Evolutionary conservation across 495 filamentous ascomycete genomes (phyloP).

Genomic region (Podospora australis): DNA sequence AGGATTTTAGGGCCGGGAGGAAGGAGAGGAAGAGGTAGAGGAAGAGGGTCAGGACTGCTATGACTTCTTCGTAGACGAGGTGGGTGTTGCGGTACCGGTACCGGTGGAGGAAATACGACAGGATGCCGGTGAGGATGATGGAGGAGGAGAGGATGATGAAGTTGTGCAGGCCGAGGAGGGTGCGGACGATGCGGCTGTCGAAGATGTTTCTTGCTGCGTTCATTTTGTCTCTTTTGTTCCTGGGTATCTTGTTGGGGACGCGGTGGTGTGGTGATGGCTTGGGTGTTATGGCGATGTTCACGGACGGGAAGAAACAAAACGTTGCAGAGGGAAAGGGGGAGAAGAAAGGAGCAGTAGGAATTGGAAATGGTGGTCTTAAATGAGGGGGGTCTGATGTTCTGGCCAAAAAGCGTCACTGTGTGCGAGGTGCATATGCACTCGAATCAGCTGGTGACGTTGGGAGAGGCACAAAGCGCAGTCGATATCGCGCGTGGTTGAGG

Average conservation of each 20-base stretch:
- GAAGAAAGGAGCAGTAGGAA: neutral
- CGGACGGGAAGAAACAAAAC: neutral
- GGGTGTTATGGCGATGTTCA: no score
- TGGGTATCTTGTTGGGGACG: neutral
- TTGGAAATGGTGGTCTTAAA: neutral
- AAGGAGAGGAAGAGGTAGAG: conserved; percentile 5
- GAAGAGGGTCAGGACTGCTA: conserved; percentile 6
- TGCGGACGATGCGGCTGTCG: conserved; percentile 10
- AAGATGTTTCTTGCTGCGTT: conserved; percentile 6
- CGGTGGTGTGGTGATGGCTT: no score
- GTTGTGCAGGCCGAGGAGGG: conserved; percentile 17
- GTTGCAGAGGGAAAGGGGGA: neutral
- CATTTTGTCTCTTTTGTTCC: conserved; percentile 2
- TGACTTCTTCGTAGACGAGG: conserved; percentile 20
- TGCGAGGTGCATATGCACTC: neutral
- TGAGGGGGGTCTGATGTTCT: neutral
- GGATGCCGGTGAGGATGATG: conserved; percentile 19
- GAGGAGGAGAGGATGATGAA: conserved; percentile 23
- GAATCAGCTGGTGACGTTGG: neutral
- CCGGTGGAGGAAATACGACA: conserved; percentile 20
- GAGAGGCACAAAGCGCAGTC: neutral
- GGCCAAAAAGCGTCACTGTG: neutral
- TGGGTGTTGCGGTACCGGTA: conserved; percentile 15
- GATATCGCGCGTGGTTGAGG: no score
- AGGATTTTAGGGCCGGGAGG: conserved; percentile 14